Base-by-base conservation (phyloP, 2,329 filamentous ascomycete genomes). In the Diaporthe capsici region DNA sequence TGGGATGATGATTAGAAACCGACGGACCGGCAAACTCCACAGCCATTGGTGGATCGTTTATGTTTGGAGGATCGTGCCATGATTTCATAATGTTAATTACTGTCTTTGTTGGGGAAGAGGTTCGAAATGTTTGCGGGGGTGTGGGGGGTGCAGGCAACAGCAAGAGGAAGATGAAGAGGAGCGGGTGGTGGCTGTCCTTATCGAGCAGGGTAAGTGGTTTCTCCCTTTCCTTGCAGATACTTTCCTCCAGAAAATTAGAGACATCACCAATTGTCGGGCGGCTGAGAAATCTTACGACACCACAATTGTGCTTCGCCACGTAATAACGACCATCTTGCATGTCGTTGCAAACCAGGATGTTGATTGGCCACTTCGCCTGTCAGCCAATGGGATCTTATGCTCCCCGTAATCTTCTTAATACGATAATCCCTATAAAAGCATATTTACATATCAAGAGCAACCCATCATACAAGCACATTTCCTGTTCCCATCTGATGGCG, bases 11-110 rank as follows among this genome's bases (percentile, higher is more conserved):
- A 28, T 15, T 9, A 28, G 51, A 13, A 28, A 13, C 6, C 25
- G n/a, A 55, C 51, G 6, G n/a, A 55, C 51, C 51, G 51, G 51
- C 51, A 55, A 17, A 55, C 51, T n/a, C 51, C 51, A 55, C 51
- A 55, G 13, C 51, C 51, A 55, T 55, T 55, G n/a, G 51, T 15
- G 51, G 25, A 55, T 25, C 51, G n/a, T 13, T 55, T 25, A 2
- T 28, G 10, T 17, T 28, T 28, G 12, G 51, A 7, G 10, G n/a
- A 25, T 55, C n/a, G n/a, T 55, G 4, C 2, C 25, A 55, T 55
- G 22, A 28, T 25, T 4, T 13, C 51, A 15, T 28, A 15, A 25
- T 28, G 15, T 28, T 6, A 28, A 15, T 13, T 28, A 1, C 51
- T 15, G n/a, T 55, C 51, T 12, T 15, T 13, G 20, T 12, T 25